phyloP scores from a whole-genome alignment of 495 filamentous ascomycete genomes.

The Friedmanniomyces simplex region DNA sequence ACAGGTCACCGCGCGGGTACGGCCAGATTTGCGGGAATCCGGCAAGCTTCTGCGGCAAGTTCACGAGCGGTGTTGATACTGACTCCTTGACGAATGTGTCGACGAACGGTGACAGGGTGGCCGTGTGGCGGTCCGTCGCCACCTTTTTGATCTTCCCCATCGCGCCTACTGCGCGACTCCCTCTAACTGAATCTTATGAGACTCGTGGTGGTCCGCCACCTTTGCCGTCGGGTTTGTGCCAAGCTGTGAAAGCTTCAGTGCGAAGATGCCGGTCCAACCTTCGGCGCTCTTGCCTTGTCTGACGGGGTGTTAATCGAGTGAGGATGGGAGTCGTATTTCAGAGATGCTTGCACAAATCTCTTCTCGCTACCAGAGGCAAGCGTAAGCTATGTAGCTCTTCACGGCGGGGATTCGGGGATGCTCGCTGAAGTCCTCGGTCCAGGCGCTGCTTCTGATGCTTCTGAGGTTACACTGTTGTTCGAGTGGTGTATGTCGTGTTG shows the following conservation, averaged over 20 bases:
- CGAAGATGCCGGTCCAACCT: background rate
- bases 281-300: background rate
- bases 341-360: background rate
- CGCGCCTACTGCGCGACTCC: constrained; percentile 11
- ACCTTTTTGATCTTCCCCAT: constrained; percentile 98
- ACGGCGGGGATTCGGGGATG: background rate
- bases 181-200: background rate
- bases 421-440: background rate
- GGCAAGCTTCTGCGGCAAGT: constrained; percentile 64
- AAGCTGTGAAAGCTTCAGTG: background rate
- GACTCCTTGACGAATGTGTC: constrained; percentile 62
- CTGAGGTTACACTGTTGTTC: background rate
- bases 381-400: background rate
- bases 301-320: background rate
- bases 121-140: constrained; percentile 83
- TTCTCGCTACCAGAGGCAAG: background rate
- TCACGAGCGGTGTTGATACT: constrained; percentile 56
- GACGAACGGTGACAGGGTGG: constrained; percentile 82
- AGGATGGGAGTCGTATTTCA: background rate
- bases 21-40: constrained; percentile 84
- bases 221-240: background rate
- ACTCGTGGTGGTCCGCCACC: background rate
- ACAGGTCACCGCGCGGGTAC: constrained; percentile 92
- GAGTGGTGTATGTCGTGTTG: background rate
- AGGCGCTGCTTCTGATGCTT: background rate